Percentiles rank a stretch among this genome's conserved stretches.
Evolutionary conservation across 306 rosid species (phyloP).

Genomic region (Cajanus cajan): DNA sequence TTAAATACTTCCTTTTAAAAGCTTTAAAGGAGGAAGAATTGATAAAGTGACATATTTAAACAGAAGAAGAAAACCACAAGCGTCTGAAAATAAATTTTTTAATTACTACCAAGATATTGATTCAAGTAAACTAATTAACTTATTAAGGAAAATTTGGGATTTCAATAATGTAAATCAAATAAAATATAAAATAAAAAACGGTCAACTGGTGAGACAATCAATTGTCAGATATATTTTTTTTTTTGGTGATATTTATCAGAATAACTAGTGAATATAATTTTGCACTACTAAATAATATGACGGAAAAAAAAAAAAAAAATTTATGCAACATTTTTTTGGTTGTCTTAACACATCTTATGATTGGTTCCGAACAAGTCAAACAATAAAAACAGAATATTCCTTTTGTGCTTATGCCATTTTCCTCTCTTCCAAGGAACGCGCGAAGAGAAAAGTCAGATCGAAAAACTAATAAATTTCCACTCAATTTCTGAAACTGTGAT

Average conservation of each 20-base stretch:
- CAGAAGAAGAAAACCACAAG: not conserved
- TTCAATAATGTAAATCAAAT: too few relatives aligned
- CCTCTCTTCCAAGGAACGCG: not conserved
- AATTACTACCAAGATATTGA: too few relatives aligned
- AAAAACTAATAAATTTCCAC: not conserved
- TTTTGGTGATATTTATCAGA: too few relatives aligned
- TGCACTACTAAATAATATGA: too few relatives aligned
- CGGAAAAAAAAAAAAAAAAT: too few relatives aligned
- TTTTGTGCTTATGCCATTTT: not conserved
- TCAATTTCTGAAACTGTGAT: not conserved
- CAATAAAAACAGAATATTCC: not conserved
- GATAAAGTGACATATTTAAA: not conserved
- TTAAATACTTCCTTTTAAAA: not conserved
- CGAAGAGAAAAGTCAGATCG: not conserved
- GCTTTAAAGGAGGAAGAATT: not conserved
- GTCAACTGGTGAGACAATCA: too few relatives aligned
- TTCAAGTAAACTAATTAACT: too few relatives aligned
- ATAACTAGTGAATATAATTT: too few relatives aligned
- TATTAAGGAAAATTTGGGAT: too few relatives aligned
- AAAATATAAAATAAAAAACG: too few relatives aligned
- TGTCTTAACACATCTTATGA: not conserved
- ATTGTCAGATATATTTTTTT: too few relatives aligned
- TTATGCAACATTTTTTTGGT: not conserved
- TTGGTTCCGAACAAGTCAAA: not conserved
- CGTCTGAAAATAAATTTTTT: not conserved